phyloP scores from a whole-genome alignment of 139 green algal genomes.

The Choricystis sp. region DNA sequence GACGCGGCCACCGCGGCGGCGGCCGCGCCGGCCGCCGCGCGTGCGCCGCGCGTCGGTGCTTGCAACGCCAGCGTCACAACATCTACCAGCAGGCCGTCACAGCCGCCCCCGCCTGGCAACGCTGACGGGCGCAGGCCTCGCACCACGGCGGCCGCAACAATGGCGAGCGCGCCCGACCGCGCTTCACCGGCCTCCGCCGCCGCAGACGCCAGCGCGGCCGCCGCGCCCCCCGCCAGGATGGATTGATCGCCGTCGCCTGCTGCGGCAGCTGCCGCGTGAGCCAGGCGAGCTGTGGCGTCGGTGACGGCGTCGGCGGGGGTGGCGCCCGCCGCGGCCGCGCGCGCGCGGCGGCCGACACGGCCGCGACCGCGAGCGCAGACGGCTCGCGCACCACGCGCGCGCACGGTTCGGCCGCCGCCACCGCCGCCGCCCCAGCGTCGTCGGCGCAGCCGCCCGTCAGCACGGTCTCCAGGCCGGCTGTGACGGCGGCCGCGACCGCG shows the following conservation, averaged over 20 bases:
- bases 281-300: neutral
- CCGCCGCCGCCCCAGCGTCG: neutral
- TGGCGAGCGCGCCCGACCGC: too few relatives aligned
- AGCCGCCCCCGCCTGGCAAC: neutral
- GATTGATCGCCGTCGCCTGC: neutral
- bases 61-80: neutral
- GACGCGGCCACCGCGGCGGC: neutral
- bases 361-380: neutral
- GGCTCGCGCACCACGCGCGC: neutral
- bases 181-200: too few relatives aligned
- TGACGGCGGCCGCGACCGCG: neutral
- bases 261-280: neutral
- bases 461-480: neutral
- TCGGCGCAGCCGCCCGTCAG: neutral
- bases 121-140: neutral
- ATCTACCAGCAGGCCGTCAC: neutral
- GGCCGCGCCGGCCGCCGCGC: too few relatives aligned
- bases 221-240: neutral
- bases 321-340: too few relatives aligned
- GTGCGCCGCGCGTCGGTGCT: too few relatives aligned
- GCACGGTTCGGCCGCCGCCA: neutral
- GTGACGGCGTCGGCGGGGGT: neutral
- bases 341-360: too few relatives aligned
- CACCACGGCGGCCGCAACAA: neutral
- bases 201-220: neutral